These are phyloP conservation scores for Cladosporium sp. DNA, from an alignment of 2,329 filamentous ascomycete species.

Conservation along the genomic window DNA sequence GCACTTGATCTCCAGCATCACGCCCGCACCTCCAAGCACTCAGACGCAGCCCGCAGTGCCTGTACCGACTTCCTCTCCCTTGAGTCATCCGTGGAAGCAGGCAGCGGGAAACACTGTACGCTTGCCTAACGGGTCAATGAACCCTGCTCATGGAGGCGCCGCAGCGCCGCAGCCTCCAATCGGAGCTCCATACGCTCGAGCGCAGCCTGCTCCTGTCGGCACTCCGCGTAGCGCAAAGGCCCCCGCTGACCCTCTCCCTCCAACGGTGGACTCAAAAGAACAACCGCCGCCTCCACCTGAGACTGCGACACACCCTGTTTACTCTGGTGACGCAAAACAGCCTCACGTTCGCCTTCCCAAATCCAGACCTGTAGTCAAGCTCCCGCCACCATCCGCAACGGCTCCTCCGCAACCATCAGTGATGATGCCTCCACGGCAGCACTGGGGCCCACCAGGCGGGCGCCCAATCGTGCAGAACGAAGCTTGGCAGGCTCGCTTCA, in stretches of 20 bases:
- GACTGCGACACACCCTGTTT: conserved; percentile 65
- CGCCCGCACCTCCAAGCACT: conserved; percentile 27
- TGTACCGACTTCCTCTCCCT: conserved; percentile 21
- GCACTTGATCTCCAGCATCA: conserved; percentile 18
- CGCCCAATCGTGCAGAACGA: conserved; percentile 41
- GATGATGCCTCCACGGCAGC: conserved; percentile 34
- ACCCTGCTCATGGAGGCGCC: conserved; percentile 24
- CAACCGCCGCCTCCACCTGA: conserved; percentile 60
- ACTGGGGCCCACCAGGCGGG: conserved; percentile 20
- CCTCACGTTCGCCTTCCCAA: conserved; percentile 66
- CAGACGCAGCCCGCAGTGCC: conserved; percentile 29
- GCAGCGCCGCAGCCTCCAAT: conserved; percentile 23
- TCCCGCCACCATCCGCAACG: conserved; percentile 56
- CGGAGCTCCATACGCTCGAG: conserved; percentile 17
- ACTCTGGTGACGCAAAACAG: conserved; percentile 57
- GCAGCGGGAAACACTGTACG: conserved; percentile 26
- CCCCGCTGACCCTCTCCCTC: conserved; percentile 20
- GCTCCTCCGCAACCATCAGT: conserved; percentile 34
- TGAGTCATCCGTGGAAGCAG: conserved; percentile 15
- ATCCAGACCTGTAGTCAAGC: conserved; percentile 68
- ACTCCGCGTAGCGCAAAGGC: conserved; percentile 19
- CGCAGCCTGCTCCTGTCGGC: conserved; percentile 13
- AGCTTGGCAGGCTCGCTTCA: conserved; percentile 78
- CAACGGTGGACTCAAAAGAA: conserved; percentile 16
- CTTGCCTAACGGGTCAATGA: conserved; percentile 27